phyloP scores from a whole-genome alignment of 2,329 filamentous ascomycete species.

The Microdochium trichocladiopsis region DNA sequence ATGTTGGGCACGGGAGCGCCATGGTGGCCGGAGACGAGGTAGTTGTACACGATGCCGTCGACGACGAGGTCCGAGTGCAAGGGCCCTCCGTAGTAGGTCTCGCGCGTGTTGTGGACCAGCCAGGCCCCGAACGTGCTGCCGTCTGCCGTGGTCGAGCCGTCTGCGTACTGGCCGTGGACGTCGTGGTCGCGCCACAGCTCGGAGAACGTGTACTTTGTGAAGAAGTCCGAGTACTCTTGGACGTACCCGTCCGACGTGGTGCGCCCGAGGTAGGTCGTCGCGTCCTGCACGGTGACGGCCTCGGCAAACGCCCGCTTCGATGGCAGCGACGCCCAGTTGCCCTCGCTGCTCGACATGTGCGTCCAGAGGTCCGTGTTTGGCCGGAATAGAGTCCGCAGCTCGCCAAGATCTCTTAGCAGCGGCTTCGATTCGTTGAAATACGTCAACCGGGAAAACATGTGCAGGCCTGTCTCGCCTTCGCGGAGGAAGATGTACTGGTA shows the following conservation, averaged over 20 bases:
- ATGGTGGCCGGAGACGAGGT: constrained; percentile 49
- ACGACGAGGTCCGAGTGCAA: constrained; percentile 56
- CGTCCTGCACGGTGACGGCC: constrained; percentile 51
- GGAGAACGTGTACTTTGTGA: constrained; percentile 59
- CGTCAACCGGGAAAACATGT: constrained; percentile 50
- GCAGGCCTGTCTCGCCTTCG: constrained; percentile 55
- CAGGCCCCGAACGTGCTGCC: constrained; percentile 51
- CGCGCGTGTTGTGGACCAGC: constrained; percentile 57
- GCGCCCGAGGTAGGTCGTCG: constrained; percentile 52
- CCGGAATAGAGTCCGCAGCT: constrained; percentile 54
- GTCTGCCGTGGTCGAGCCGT: constrained; percentile 38
- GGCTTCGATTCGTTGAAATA: constrained; percentile 51
- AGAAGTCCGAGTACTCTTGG: constrained; percentile 48
- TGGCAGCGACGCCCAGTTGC: constrained; percentile 46
- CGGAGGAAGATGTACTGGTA: constrained; percentile 60
- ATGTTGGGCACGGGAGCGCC: constrained; percentile 53
- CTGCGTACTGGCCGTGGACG: constrained; percentile 45
- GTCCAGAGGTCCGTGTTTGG: constrained; percentile 55
- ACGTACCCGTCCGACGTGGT: constrained; percentile 48
- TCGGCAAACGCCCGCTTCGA: constrained; percentile 29
- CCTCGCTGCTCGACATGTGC: constrained; percentile 47
- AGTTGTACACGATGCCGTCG: constrained; percentile 47
- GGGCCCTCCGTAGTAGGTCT: constrained; percentile 56
- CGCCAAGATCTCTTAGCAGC: constrained; percentile 48
- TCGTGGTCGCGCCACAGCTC: constrained; percentile 51